These are phyloP conservation scores for Calonectria fujianensis DNA, from an alignment of 2,329 filamentous ascomycete genomes.

Conservation along the genomic window DNA sequence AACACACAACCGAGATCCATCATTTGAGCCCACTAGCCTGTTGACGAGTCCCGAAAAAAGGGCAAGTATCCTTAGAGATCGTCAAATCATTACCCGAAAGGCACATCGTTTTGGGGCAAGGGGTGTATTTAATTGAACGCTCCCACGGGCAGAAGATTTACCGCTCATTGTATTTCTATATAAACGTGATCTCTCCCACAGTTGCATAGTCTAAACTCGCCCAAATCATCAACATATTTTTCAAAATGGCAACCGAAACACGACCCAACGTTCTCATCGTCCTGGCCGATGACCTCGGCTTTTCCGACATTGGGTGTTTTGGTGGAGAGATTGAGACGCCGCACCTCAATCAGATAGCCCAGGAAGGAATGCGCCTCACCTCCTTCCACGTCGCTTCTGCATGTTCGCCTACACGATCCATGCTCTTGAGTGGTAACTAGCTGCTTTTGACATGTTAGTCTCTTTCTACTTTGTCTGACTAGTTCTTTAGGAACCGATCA, in stretches of 20 bases:
- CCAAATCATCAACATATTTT: neutral
- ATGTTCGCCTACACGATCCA: constrained; percentile 74
- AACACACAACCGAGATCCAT: neutral
- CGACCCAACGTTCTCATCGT: constrained; percentile 55
- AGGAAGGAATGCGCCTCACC: constrained; percentile 68
- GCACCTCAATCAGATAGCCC: constrained; percentile 70
- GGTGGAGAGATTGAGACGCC: constrained; percentile 76
- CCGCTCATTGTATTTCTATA: neutral
- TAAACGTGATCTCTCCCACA: neutral
- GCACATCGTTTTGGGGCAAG: neutral
- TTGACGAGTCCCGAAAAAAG: constrained; percentile 10
- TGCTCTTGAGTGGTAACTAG: constrained; percentile 68
- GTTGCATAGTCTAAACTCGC: neutral
- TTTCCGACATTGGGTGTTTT: constrained; percentile 60
- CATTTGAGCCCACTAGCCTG: neutral
- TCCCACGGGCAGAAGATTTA: too few relatives aligned
- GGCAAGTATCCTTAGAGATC: too few relatives aligned
- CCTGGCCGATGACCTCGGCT: constrained; percentile 56
- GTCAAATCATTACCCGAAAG: neutral
- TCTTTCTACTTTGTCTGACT: neutral
- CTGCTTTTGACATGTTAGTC: too few relatives aligned
- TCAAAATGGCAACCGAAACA: neutral
- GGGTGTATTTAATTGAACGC: neutral
- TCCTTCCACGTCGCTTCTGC: constrained; percentile 76
- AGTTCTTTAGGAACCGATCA: constrained; percentile 71